These are phyloP conservation scores for Aspergillus diversus DNA, from an alignment of 495 filamentous ascomycete genomes.

Conservation along the genomic window DNA sequence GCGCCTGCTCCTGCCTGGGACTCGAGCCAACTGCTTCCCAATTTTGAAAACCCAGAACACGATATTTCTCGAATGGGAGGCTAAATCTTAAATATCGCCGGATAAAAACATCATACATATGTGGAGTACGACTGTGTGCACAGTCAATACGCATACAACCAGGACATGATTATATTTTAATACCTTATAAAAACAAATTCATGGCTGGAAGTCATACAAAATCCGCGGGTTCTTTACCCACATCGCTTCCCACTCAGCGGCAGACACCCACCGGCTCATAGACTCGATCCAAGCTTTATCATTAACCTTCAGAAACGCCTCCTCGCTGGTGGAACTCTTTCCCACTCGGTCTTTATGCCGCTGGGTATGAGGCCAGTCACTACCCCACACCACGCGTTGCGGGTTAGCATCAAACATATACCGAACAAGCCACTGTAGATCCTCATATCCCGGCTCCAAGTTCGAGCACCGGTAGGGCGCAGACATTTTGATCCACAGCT, in stretches of 20 bases:
- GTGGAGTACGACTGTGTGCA: too few species aligned
- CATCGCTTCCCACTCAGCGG: neutral
- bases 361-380: slow-evolving; percentile 21
- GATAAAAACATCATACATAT: neutral
- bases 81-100: neutral
- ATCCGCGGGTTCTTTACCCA: neutral
- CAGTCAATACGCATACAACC: too few species aligned
- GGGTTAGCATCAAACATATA: slow-evolving; percentile 10
- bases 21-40: neutral
- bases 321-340: neutral
- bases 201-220: neutral
- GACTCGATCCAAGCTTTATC: neutral
- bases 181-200: neutral
- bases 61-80: neutral
- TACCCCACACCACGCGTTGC: slow-evolving; percentile 11
- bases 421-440: neutral
- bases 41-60: neutral
- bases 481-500: neutral
- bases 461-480: neutral
- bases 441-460: neutral
- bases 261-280: neutral
- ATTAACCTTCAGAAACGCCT: neutral
- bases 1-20: neutral
- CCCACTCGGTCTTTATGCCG: slow-evolving; percentile 4
- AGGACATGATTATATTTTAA: neutral